Base-by-base conservation (phyloP, 2,329 filamentous ascomycete species). In the Septoria petroselini region DNA sequence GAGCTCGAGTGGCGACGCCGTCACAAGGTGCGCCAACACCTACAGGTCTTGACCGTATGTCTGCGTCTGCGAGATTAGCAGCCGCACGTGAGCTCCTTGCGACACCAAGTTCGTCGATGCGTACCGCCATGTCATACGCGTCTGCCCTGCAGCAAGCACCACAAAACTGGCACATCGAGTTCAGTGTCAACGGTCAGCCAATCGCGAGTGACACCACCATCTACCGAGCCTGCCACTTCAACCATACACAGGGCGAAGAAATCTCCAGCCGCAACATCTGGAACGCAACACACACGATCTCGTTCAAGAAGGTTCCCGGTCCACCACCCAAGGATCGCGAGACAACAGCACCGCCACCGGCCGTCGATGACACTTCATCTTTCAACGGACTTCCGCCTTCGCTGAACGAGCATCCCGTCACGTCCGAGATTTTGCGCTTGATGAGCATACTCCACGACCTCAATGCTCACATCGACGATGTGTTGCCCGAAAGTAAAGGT, bases 91-190 rank as follows among this genome's bases (percentile, higher is more conserved):
- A 69, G 43, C 38, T 66, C 50, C 58, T 68, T 6, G 71, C 76
- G 1, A 66, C 70, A 43, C 73, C 81, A 0, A 74, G 83, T 1
- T 62, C 70, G 58, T 64, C 74, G 27, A 68, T 70, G 7, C 79
- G 85, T 7, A 79, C 85, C 2, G 43, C 43, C n/a, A 82, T 88
- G 70, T 89, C 90, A 0, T 95, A 96, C 68, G 85, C 90, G 18
- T 86, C 88, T 44, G 89, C 89, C 3, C 80, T 94, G 44, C 87
- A 91, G 60, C 76, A 87, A 11, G 76, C 82, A 0, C 88, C 91
- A 1, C 86, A 94, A 65, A 91, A 97, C 65, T 98, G 93, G 93
- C 91, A 98, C 63, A 90, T 98, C 53, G 88, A 97, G 64, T 98
- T 98, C 70, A 91, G 82, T 58, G 80, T 97, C 41, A 86, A 94